phyloP scores from a whole-genome alignment of 139 green algal species.

The Haematococcus sp. region DNA sequence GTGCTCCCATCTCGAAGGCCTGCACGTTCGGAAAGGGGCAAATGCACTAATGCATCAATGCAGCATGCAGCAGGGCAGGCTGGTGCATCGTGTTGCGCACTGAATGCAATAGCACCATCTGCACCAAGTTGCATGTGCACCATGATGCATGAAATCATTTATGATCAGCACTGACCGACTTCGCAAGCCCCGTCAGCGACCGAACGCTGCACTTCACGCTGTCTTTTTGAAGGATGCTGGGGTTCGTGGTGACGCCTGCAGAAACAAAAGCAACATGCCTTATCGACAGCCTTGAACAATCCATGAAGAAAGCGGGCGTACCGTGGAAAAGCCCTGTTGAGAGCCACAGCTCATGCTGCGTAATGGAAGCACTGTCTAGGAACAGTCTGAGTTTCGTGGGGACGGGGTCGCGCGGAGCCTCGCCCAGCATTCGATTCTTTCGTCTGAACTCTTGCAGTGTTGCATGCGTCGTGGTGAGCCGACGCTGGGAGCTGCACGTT shows the following conservation, averaged over 20 bases:
- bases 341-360: slow-evolving; percentile 47
- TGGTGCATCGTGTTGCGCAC: too few relatives aligned
- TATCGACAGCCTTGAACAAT: not conserved
- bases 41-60: not conserved
- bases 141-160: not conserved
- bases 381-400: slow-evolving; percentile 49
- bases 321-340: slow-evolving; percentile 53
- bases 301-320: slow-evolving; percentile 2
- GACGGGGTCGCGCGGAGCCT: too few relatives aligned
- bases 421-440: too few relatives aligned
- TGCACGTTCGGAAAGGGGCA: too few relatives aligned
- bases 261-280: not conserved
- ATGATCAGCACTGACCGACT: slow-evolving; percentile 20
- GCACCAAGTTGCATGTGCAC: not conserved
- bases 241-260: slow-evolving; percentile 83
- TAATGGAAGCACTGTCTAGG: slow-evolving; percentile 53
- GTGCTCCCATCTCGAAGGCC: slow-evolving; percentile 40
- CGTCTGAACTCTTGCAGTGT: too few relatives aligned
- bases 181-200: slow-evolving; percentile 36
- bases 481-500: too few relatives aligned
- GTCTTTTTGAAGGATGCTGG: slow-evolving; percentile 69
- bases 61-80: too few relatives aligned
- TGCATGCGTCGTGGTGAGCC: too few relatives aligned
- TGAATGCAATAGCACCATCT: too few relatives aligned
- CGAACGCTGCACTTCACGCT: slow-evolving; percentile 59